Conservation (phyloP, 202 grass and related monocot genomes). For the Alloteropsis angusta region DNA sequence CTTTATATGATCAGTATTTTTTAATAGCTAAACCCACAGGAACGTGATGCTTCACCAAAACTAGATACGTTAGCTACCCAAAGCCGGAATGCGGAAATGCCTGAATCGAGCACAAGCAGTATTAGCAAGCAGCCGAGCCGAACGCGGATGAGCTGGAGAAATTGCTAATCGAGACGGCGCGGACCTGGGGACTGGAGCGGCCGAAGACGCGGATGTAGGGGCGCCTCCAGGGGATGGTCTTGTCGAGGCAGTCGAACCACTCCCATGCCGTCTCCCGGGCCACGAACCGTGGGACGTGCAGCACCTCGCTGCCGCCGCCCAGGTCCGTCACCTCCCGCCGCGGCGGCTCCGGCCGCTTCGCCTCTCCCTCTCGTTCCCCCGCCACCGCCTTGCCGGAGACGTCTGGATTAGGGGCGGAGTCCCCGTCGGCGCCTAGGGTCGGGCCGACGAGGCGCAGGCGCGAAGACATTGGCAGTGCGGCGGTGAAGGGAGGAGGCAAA, state of each 20-base stretch:
- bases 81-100: neutral
- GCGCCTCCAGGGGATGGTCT: conserved; percentile 55
- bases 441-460: conserved; percentile 19
- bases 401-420: neutral
- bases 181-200: conserved; percentile 50
- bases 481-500: neutral
- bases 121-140: neutral
- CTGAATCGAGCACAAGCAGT: too few species aligned
- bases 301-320: conserved; percentile 63
- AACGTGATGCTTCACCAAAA: neutral
- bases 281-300: conserved; percentile 55
- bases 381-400: neutral
- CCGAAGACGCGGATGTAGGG: conserved; percentile 69
- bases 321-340: conserved; percentile 39
- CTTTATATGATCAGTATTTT: neutral
- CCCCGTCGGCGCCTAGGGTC: neutral
- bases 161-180: neutral
- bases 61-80: neutral
- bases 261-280: conserved; percentile 52
- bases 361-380: neutral
- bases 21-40: neutral
- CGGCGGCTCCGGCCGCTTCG: conserved; percentile 10
- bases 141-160: neutral
- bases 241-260: conserved; percentile 67
- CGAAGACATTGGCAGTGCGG: conserved; percentile 34